Conservation (phyloP, 352 stramenopile genomes). For the Pythium myriotylum region DNA sequence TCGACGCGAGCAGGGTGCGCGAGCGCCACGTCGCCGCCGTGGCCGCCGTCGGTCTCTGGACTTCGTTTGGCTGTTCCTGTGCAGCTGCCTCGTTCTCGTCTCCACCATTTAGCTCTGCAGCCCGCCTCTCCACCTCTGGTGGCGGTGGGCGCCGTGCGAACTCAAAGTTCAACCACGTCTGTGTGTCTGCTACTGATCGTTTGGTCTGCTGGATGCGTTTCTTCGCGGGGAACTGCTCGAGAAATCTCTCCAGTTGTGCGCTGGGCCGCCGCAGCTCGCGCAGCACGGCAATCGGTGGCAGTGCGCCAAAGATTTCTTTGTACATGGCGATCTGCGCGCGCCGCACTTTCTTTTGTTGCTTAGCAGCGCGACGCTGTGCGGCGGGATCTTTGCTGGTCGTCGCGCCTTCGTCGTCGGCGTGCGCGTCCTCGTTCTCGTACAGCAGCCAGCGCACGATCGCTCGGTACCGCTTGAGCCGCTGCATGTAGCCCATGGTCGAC, state of each 20-base stretch:
- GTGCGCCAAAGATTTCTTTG: constrained; percentile 36
- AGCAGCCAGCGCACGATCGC: constrained; percentile 51
- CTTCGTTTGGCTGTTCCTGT: background rate
- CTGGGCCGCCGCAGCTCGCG: constrained; percentile 48
- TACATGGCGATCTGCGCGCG: constrained; percentile 32
- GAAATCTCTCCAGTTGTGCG: constrained; percentile 47
- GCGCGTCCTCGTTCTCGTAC: constrained; percentile 37
- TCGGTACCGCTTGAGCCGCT: constrained; percentile 64
- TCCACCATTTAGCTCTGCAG: background rate
- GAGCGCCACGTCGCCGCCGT: constrained; percentile 29
- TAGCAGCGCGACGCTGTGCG: constrained; percentile 16
- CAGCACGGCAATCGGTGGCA: constrained; percentile 47
- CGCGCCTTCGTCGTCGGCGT: constrained; percentile 21
- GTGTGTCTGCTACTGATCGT: constrained; percentile 56
- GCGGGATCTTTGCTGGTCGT: constrained; percentile 12
- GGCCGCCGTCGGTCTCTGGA: constrained; percentile 20
- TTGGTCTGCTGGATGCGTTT: constrained; percentile 44
- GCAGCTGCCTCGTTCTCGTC: background rate
- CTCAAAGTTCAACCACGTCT: constrained; percentile 59
- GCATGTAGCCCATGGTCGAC: constrained; percentile 50
- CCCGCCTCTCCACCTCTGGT: background rate
- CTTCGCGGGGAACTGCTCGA: constrained; percentile 58
- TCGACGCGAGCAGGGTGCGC: constrained; percentile 26
- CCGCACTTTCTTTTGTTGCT: constrained; percentile 26
- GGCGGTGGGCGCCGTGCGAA: constrained; percentile 45